Percentiles rank a stretch among this genome's conserved stretches.
Conservation (phyloP, 2,329 filamentous ascomycete genomes). For the Aspergillus sp. region DNA sequence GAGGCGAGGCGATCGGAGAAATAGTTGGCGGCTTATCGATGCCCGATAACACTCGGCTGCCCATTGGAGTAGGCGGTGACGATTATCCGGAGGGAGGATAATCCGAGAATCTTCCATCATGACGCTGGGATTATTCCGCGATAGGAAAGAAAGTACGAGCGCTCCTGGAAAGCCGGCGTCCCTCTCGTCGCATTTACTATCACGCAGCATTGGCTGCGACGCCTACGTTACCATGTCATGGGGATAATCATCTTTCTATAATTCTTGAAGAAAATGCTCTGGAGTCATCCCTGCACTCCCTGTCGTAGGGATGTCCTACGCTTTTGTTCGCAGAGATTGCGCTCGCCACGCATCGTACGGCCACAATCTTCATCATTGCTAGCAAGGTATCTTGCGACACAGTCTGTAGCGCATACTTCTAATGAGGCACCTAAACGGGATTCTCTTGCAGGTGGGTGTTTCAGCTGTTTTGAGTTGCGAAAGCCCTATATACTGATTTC, state of each 20-base stretch:
- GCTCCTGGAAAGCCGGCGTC: conserved; percentile 4
- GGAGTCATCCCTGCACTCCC: conserved; percentile 31
- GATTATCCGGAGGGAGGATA: conserved; percentile 8
- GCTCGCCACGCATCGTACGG: conserved; percentile 20
- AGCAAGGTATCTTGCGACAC: conserved; percentile 17
- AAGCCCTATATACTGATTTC: conserved; percentile 18
- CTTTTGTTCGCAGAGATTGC: conserved; percentile 28
- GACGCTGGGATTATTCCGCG: conserved; percentile 17
- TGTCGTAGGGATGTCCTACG: conserved; percentile 33
- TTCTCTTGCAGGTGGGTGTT: conserved; percentile 33
- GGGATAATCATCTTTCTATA: conserved; percentile 5
- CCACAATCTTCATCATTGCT: conserved; percentile 17
- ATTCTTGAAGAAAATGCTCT: conserved; percentile 26
- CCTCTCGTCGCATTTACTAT: conserved; percentile 1
- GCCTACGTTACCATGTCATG: conserved; percentile 25
- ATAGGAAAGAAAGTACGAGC: conserved; percentile 22
- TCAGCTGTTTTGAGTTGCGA: background rate
- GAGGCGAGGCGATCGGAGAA: background rate
- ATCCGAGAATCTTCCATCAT: conserved; percentile 15
- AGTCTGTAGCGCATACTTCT: conserved; percentile 14
- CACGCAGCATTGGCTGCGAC: conserved; percentile 22
- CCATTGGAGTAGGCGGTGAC: conserved; percentile 18
- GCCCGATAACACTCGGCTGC: conserved; percentile 11
- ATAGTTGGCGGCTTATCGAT: conserved; percentile 18
- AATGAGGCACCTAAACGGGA: conserved; percentile 10